Conservation (phyloP, 148 eudicot species). For the Rhododendron molle region DNA sequence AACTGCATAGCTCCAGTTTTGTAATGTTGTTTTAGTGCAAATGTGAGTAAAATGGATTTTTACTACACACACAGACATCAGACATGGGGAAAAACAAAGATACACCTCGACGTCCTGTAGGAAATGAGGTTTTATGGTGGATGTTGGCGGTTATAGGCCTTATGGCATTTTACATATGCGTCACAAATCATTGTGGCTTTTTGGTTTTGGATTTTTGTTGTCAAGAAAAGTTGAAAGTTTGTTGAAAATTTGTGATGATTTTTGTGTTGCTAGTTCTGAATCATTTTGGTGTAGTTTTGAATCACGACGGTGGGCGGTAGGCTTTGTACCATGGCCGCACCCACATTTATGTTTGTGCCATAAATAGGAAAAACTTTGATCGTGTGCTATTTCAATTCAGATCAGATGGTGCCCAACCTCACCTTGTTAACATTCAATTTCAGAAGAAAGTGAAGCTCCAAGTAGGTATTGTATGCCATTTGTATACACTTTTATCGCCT, state of each 20-base stretch:
- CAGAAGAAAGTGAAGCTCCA: conserved; percentile 92
- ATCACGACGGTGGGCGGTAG: background rate
- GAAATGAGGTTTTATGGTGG: background rate
- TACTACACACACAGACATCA: background rate
- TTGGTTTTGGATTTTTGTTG: background rate
- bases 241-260: background rate
- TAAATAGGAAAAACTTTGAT: background rate
- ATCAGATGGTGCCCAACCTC: conserved; percentile 96
- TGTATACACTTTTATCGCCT: background rate
- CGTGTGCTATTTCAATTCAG: conserved; percentile 31
- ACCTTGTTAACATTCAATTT: conserved; percentile 87
- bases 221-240: background rate
- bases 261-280: background rate
- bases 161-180: background rate
- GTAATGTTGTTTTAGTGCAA: background rate
- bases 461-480: conserved; percentile 23
- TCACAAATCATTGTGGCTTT: background rate
- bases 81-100: background rate
- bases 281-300: background rate
- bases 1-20: background rate
- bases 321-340: background rate
- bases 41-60: background rate
- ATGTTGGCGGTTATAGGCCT: background rate
- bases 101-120: background rate
- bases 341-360: background rate